Percentiles rank a stretch among this genome's conserved stretches.
Evolutionary conservation across 139 green algal species (phyloP).

Genomic region (Ettlia oleoabundans): DNA sequence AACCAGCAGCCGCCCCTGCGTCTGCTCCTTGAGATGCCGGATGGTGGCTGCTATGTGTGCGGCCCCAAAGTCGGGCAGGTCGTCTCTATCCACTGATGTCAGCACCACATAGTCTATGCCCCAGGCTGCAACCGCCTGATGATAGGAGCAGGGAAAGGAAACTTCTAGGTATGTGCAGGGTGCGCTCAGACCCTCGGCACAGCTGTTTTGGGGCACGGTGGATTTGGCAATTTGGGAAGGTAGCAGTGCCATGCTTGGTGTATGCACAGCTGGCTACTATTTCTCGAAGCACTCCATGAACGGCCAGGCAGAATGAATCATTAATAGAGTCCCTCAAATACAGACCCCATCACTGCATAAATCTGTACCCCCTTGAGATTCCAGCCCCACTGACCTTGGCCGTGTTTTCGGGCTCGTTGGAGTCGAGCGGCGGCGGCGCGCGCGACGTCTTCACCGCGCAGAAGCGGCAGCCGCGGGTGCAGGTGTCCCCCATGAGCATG

Average conservation of each 20-base stretch:
- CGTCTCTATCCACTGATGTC: slow-evolving; percentile 97
- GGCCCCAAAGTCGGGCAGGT: slow-evolving; percentile 91
- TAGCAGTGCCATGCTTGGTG: too few species aligned
- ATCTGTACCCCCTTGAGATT: too few species aligned
- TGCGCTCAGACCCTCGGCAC: too few species aligned
- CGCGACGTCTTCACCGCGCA: slow-evolving; percentile 94
- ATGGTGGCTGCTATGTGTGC: slow-evolving; percentile 92
- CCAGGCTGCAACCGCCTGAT: slow-evolving; percentile 84
- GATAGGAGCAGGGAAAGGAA: not conserved
- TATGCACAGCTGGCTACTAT: too few species aligned
- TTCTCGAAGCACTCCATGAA: too few species aligned
- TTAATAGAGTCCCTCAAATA: too few species aligned
- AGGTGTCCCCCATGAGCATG: slow-evolving; percentile 98
- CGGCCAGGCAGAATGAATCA: too few species aligned
- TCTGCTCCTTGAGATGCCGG: slow-evolving; percentile 74
- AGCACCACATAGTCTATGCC: slow-evolving; percentile 99
- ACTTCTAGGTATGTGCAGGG: not conserved
- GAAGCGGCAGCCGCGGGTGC: slow-evolving; percentile 91
- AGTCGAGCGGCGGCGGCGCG: slow-evolving; percentile 90
- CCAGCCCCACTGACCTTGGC: slow-evolving; percentile 51
- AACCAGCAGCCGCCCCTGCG: slow-evolving; percentile 81
- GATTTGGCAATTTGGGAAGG: too few species aligned
- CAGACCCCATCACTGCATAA: too few species aligned
- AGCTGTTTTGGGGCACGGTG: too few species aligned
- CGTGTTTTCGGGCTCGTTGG: slow-evolving; percentile 92